Conservation (phyloP, 139 green algal species). For the Tetratostichococcus sp. region DNA sequence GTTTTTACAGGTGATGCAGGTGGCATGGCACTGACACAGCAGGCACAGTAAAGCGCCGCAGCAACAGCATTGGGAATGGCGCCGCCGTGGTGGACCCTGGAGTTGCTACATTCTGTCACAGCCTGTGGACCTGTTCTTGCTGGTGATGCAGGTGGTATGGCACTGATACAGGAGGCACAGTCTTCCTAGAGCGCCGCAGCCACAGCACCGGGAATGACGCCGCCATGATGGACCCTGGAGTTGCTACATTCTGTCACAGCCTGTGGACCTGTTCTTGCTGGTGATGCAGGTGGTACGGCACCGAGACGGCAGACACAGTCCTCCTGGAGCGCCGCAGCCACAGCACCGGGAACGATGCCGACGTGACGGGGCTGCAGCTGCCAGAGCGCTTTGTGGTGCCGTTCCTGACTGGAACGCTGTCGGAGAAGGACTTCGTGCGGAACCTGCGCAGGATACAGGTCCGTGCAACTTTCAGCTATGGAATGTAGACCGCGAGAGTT, state of each 20-base stretch:
- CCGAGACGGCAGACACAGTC: neutral
- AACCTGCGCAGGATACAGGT: conserved; percentile 7
- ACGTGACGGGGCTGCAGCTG: conserved; percentile 86
- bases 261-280: too few relatives aligned
- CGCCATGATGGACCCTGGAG: conserved; percentile 87
- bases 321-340: neutral
- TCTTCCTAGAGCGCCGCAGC: neutral
- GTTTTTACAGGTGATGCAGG: too few relatives aligned
- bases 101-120: too few relatives aligned
- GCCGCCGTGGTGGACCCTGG: conserved; percentile 85
- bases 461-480: too few relatives aligned
- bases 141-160: too few relatives aligned
- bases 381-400: conserved; percentile 57
- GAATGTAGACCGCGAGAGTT: too few relatives aligned
- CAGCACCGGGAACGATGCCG: conserved; percentile 68
- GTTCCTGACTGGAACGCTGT: conserved; percentile 64
- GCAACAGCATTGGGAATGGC: conserved; percentile 60
- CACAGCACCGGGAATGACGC: conserved; percentile 64
- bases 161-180: too few relatives aligned
- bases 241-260: too few relatives aligned
- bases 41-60: too few relatives aligned
- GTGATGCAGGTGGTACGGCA: neutral
- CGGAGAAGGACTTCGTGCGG: conserved; percentile 6
- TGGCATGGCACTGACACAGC: too few relatives aligned
- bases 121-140: too few relatives aligned